Conservation (phyloP, 257 asterid species). For the Capsicum pubescens region DNA sequence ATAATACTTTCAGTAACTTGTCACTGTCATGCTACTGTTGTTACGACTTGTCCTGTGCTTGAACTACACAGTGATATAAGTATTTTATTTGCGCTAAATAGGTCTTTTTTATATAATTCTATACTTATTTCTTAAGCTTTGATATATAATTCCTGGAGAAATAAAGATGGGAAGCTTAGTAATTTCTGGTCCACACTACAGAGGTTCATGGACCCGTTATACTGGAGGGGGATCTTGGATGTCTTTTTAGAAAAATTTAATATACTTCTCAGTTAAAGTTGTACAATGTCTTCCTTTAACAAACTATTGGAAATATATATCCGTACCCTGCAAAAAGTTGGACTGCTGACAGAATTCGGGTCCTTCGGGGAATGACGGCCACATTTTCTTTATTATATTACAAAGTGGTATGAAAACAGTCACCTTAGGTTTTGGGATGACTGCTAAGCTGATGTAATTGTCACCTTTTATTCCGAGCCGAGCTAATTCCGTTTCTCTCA, state of each 20-base stretch:
- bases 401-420: background rate
- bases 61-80: background rate
- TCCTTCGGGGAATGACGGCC: background rate
- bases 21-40: background rate
- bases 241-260: background rate
- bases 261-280: conserved; percentile 16
- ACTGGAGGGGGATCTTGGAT: background rate
- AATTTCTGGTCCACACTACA: background rate
- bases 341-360: background rate
- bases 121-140: background rate
- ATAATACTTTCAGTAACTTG: conserved; percentile 1
- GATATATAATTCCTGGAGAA: background rate
- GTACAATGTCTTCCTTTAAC: background rate
- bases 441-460: background rate
- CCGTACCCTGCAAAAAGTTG: conserved; percentile 3
- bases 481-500: background rate
- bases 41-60: background rate
- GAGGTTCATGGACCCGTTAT: background rate
- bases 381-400: background rate
- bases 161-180: background rate
- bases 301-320: background rate
- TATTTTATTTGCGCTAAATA: background rate
- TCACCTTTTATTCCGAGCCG: background rate
- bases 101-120: background rate
- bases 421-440: background rate